phyloP scores from a whole-genome alignment of 306 rosid species.

The Argentina anserina region DNA sequence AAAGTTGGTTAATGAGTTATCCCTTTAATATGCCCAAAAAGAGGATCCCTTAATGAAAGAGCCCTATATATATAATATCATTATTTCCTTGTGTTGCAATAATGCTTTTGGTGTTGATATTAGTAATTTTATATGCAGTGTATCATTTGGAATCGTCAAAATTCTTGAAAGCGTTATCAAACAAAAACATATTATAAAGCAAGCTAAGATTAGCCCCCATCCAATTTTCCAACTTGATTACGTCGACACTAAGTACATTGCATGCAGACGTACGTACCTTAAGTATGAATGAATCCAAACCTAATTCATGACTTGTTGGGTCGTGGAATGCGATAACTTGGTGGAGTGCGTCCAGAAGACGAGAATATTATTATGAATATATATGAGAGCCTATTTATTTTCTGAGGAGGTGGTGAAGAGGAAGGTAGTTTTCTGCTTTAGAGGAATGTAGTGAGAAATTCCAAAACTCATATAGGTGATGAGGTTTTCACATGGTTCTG shows the following conservation, averaged over 20 bases:
- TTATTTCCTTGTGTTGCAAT: too few relatives aligned
- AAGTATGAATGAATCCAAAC: neutral
- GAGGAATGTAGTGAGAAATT: neutral
- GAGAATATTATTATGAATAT: too few relatives aligned
- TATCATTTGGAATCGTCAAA: too few relatives aligned
- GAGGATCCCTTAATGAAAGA: too few relatives aligned
- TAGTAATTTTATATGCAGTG: too few relatives aligned
- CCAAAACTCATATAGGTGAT: neutral
- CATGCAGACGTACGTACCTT: neutral
- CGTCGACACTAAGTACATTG: neutral
- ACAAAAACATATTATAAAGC: too few relatives aligned
- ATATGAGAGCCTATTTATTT: neutral
- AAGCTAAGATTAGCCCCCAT: too few relatives aligned
- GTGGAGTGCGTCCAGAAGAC: neutral
- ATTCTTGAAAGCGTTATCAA: too few relatives aligned
- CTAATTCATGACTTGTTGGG: neutral
- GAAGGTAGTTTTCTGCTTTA: neutral
- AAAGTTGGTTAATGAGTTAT: too few relatives aligned
- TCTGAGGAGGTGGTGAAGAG: neutral
- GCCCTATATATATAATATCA: too few relatives aligned
- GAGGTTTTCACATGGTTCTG: neutral
- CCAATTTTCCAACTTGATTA: neutral
- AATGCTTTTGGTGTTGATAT: too few relatives aligned
- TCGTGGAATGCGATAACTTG: neutral
- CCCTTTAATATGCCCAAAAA: too few relatives aligned